These are phyloP conservation scores for Talaromyces nanjingensis DNA, from an alignment of 495 filamentous ascomycete genomes.

Conservation along the genomic window DNA sequence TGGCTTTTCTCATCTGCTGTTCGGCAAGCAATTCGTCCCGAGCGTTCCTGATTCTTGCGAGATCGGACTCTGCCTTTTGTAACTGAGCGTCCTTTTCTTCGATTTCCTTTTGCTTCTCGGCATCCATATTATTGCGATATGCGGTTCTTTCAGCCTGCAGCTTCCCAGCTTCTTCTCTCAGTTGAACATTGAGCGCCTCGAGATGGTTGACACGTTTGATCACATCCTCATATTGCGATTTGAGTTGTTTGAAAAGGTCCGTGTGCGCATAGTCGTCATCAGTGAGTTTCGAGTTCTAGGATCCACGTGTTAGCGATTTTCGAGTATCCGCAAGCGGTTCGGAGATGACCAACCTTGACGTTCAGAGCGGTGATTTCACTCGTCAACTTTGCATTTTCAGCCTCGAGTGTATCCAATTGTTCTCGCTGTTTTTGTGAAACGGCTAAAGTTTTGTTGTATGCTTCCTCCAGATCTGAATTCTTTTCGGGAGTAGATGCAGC, in stretches of 20 bases:
- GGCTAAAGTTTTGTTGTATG: conserved; percentile 65
- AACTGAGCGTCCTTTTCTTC: conserved; percentile 75
- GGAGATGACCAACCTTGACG: conserved; percentile 37
- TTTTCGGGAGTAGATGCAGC: conserved; percentile 44
- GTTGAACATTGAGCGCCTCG: conserved; percentile 77
- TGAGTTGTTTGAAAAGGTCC: conserved; percentile 86
- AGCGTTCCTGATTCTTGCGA: conserved; percentile 72
- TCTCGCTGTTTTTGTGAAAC: conserved; percentile 75
- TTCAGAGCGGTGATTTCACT: conserved; percentile 69
- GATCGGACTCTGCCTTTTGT: conserved; percentile 71
- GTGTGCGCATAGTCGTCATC: conserved; percentile 93
- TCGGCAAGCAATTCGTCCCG: conserved; percentile 83
- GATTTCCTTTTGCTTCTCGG: conserved; percentile 61
- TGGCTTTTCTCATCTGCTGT: conserved; percentile 66
- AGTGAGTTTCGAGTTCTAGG: conserved; percentile 58
- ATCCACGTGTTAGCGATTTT: conserved; percentile 8
- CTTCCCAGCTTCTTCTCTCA: conserved; percentile 79
- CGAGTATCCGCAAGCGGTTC: neutral
- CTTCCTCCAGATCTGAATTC: conserved; percentile 55
- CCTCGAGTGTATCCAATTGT: conserved; percentile 69
- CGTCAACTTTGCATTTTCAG: conserved; percentile 72
- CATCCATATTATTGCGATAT: conserved; percentile 71
- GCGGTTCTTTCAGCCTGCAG: conserved; percentile 75
- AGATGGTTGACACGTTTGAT: conserved; percentile 86
- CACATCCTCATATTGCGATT: conserved; percentile 83